Base-by-base conservation (phyloP, 106 monocot species). In the Platanthera zijinensis region DNA sequence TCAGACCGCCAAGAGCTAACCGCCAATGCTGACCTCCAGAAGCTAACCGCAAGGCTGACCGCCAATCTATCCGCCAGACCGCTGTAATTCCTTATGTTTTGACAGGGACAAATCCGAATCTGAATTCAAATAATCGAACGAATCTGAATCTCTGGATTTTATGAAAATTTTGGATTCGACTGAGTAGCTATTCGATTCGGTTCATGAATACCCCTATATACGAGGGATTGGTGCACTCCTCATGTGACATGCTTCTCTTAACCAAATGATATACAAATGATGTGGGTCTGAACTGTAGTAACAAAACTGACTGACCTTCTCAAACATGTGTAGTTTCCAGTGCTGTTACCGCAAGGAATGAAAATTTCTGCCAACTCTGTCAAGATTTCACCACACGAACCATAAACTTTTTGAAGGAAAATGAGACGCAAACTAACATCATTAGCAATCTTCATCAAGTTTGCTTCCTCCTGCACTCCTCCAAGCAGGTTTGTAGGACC, bases 401-500 rank as follows among this genome's bases (percentile, higher is more conserved):
- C 19, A 22, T 84, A 59, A 32, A 53, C 22, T 89, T 89, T 83
- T 68, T 92, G 67, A 57, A 54, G 50, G 72, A 84, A 47, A 88
- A 86, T 74, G 77, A 89, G 80, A 95, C 89, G 48, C 82, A 87
- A 74, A 76, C 68, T 67, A 84, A 90, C 66, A 82, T 90, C 28
- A 74, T 95, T 18, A 48, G 45, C 32, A 32, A 32, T n/a, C 86
- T 95, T 75, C 81, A 90, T 77, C 71, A 75, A 78, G 87, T 76
- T 46, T 95, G 95, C 74, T 85, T 79, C 63, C 73, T 52, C 19
- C 6, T 87, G 22, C 79, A 63, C 57, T 73, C 72, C 77, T 82
- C 85, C 13, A 76, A 17, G 21, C 25, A 48, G 12, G 17, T 28
- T 52, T 53, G 46, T 49, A 39, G 39, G 1, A 39, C 39, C 39